Conservation (phyloP, 1,284 basidiomycete species). For the Cerioporus squamosus region DNA sequence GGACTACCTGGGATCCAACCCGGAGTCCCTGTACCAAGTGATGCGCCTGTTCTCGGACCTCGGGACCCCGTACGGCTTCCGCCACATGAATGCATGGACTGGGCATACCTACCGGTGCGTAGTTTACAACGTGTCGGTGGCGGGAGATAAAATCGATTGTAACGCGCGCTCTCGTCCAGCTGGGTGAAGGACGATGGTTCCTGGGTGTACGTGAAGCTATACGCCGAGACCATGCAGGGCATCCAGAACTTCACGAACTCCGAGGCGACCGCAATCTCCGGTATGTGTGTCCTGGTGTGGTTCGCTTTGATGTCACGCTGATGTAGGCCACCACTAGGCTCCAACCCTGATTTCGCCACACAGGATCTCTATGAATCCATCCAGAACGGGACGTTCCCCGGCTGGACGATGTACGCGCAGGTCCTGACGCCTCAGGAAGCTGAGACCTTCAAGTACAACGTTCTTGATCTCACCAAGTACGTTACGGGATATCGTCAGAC, state of each 20-base stretch:
- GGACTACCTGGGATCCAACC: conserved; percentile 91
- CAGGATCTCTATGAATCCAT: conserved; percentile 82
- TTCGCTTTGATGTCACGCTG: conserved; percentile 54
- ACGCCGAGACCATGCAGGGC: conserved; percentile 40
- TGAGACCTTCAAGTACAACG: conserved; percentile 76
- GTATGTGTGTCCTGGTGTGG: conserved; percentile 2
- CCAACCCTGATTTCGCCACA: conserved; percentile 83
- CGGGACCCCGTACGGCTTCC: conserved; percentile 86
- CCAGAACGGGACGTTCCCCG: conserved; percentile 73
- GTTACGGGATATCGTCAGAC: not conserved
- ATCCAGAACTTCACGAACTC: conserved; percentile 48
- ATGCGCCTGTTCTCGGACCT: conserved; percentile 89
- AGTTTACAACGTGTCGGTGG: too few relatives aligned
- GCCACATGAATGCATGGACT: conserved; percentile 85
- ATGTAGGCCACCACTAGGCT: conserved; percentile 45
- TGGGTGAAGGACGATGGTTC: conserved; percentile 83
- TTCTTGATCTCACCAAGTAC: conserved; percentile 87
- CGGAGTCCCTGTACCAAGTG: conserved; percentile 85
- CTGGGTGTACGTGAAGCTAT: conserved; percentile 85
- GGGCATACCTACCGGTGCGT: conserved; percentile 74
- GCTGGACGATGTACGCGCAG: conserved; percentile 84
- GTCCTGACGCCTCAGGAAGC: conserved; percentile 88
- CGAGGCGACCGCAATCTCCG: conserved; percentile 69
- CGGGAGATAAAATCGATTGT: not conserved
- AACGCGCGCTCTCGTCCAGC: conserved; percentile 46